Conservation (phyloP, 345 rosid species). For the Acer yangbiense region DNA sequence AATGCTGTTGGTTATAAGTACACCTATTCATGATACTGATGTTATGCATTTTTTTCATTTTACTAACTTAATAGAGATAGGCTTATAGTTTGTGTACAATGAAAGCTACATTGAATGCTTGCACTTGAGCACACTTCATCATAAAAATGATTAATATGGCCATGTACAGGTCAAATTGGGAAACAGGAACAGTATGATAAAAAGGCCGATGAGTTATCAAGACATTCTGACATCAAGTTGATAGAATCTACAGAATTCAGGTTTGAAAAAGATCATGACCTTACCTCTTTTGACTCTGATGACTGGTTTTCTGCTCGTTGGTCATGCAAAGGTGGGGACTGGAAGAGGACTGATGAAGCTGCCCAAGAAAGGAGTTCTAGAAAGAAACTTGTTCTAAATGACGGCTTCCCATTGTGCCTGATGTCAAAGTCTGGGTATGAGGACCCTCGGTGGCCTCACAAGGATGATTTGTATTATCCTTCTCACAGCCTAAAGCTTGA, state of each 20-base stretch:
- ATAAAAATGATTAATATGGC: slow-evolving; percentile 18
- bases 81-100: background rate
- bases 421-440: slow-evolving; percentile 87
- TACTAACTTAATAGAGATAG: background rate
- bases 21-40: background rate
- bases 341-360: slow-evolving; percentile 89
- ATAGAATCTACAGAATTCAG: slow-evolving; percentile 43
- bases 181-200: slow-evolving; percentile 41
- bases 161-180: slow-evolving; percentile 42
- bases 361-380: slow-evolving; percentile 57
- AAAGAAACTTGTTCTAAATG: slow-evolving; percentile 83
- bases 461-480: slow-evolving; percentile 82
- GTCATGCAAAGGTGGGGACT: slow-evolving; percentile 99
- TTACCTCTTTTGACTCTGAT: slow-evolving; percentile 44
- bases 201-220: slow-evolving; percentile 39
- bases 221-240: slow-evolving; percentile 35
- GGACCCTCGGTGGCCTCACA: slow-evolving; percentile 92
- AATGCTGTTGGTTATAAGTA: background rate
- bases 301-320: slow-evolving; percentile 80
- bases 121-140: slow-evolving; percentile 24
- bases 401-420: slow-evolving; percentile 92
- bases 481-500: slow-evolving; percentile 81
- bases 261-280: slow-evolving; percentile 46
- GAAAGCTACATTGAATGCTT: background rate
- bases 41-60: background rate